These are phyloP conservation scores for Annona cherimola DNA, from an alignment of 164 flowering plant genomes.

Conservation along the genomic window DNA sequence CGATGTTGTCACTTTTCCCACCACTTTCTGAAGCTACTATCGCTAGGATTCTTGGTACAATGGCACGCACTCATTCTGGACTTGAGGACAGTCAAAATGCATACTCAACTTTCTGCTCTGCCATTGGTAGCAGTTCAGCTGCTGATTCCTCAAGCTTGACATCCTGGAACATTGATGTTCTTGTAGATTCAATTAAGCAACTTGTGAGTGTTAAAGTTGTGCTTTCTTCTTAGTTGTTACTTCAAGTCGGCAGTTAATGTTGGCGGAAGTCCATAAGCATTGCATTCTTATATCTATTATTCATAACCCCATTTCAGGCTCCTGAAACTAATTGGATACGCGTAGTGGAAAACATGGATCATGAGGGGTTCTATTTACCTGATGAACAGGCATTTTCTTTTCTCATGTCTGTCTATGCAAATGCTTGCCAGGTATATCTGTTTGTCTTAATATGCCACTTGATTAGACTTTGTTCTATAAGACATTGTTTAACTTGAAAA, in stretches of 20 bases:
- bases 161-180: constrained; percentile 80
- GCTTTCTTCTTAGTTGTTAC: background rate
- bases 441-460: background rate
- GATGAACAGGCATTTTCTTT: constrained; percentile 64
- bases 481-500: constrained; percentile 7
- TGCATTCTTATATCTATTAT: constrained; percentile 7
- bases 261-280: background rate
- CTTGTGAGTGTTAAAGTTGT: constrained; percentile 47
- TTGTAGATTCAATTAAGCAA: constrained; percentile 72
- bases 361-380: constrained; percentile 84
- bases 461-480: background rate
- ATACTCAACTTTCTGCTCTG: constrained; percentile 53
- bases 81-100: constrained; percentile 61
- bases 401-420: constrained; percentile 63
- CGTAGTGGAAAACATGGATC: constrained; percentile 85
- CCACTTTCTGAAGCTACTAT: constrained; percentile 71
- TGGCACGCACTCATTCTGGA: constrained; percentile 58
- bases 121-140: constrained; percentile 43
- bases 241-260: background rate
- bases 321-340: constrained; percentile 67
- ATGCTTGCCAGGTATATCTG: constrained; percentile 38
- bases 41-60: constrained; percentile 58
- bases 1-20: constrained; percentile 59
- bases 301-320: constrained; percentile 44
- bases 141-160: constrained; percentile 45